Base-by-base conservation (phyloP, 148 eudicot genomes). In the Persicaria tinctoria region DNA sequence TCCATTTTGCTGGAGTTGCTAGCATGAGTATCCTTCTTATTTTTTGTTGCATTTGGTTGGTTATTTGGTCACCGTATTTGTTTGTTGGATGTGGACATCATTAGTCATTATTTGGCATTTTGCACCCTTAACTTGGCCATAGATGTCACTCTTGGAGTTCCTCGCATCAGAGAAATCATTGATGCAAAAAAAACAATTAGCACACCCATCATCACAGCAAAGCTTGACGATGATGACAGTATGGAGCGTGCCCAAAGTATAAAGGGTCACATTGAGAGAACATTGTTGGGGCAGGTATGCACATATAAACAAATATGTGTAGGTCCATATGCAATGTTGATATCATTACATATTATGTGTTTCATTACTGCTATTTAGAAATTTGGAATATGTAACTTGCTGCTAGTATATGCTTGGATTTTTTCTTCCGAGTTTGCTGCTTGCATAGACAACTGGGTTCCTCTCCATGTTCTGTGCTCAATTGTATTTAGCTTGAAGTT, bases 131-230 rank as follows among this genome's bases (percentile, higher is more conserved):
- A 89, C 81, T 80, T 54, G 76, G 18, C 76, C 53, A 53, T 78
- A 95, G 98, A 95, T 90, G 97, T 95, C 62, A 95, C 99, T 56
- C 92, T 89, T 78, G 98, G 99, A 82, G 99, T 95, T 77, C 99
- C 99, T 83, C 91, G 97, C 75, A 90, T 92, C 71, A 92, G 87
- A 79, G 99, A 95, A 86, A 92, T 95, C 60, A 90, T 95, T 56
- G 79, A 85, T 78, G 97, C 92, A 27, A 85, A 91, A 77, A 92
- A 95, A 84, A 90, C 82, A 68, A 95, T 95, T 76, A 92, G 90
- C 57, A 95, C 99, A 6, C 99, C 99, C 54, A 79, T 95, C 77
- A 90, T 95, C 76, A 87, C 82, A 51, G 92, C 97, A 59, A 83
- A 74, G 70, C 90, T 95, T 63, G 88, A 79, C 41, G 70, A 76